A percentile compares a stretch with the other conserved stretches of the same genome.
These are phyloP conservation scores for Aspergillus unguis DNA, from an alignment of 2,329 filamentous ascomycete species.

Conservation along the genomic window DNA sequence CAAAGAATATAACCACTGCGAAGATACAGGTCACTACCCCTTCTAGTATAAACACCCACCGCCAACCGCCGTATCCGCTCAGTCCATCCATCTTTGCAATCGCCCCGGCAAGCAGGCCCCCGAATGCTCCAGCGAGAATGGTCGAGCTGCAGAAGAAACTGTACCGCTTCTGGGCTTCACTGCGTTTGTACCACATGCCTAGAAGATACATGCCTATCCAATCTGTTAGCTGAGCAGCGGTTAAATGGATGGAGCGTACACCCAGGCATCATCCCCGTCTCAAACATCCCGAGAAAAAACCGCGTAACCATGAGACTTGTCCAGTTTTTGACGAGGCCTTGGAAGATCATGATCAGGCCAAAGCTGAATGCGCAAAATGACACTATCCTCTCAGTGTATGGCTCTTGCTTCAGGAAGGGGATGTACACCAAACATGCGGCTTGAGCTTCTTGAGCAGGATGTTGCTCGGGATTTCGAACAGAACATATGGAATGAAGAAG, in stretches of 20 bases:
- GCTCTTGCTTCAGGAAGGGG: neutral
- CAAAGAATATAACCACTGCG: constrained; percentile 57
- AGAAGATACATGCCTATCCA: constrained; percentile 57
- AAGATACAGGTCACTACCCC: constrained; percentile 60
- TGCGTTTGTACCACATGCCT: constrained; percentile 77
- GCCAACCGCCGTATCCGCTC: constrained; percentile 53
- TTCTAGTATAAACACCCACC: constrained; percentile 55
- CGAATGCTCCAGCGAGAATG: constrained; percentile 57
- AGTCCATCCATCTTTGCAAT: constrained; percentile 55
- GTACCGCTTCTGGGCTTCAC: constrained; percentile 82
- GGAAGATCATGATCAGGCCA: constrained; percentile 68
- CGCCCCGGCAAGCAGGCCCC: constrained; percentile 56
- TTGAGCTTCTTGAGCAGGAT: constrained; percentile 65
- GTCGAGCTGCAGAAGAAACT: constrained; percentile 79
- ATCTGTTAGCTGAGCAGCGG: neutral
- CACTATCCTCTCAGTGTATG: constrained; percentile 41
- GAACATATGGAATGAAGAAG: constrained; percentile 72
- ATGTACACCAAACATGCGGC: constrained; percentile 62
- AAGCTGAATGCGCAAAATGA: constrained; percentile 81
- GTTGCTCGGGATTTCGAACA: constrained; percentile 62
- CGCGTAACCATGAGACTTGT: constrained; percentile 70
- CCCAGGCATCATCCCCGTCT: constrained; percentile 68
- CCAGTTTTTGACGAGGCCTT: constrained; percentile 76
- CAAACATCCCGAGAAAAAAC: constrained; percentile 74
- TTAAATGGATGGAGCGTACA: constrained; percentile 43